These are phyloP conservation scores for Paraconiothyrium brasiliense DNA, from an alignment of 2,329 filamentous ascomycete species.

Conservation along the genomic window DNA sequence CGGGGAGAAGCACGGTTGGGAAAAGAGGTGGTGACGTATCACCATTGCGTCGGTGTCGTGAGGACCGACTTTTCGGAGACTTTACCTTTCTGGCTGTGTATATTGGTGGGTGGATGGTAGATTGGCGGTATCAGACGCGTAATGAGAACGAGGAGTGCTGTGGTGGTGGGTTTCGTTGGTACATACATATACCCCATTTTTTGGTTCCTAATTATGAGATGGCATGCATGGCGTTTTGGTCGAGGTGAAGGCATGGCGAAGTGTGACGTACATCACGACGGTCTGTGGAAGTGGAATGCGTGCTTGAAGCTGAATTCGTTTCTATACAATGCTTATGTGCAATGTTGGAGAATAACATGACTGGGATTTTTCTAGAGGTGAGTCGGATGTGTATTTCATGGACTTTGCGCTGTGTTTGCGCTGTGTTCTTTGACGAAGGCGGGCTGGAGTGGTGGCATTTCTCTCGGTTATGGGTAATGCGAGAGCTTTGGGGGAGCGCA, in stretches of 20 bases:
- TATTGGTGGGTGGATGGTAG: neutral
- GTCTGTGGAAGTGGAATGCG: neutral
- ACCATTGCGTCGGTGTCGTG: neutral
- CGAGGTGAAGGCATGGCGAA: no score
- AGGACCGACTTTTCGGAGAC: neutral
- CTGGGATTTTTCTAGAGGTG: no score
- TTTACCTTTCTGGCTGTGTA: neutral
- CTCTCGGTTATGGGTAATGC: no score
- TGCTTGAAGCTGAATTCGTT: no score
- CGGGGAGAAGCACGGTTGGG: neutral
- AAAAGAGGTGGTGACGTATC: neutral
- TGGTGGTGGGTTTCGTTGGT: neutral
- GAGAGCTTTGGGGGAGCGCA: no score
- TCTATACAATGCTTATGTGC: no score
- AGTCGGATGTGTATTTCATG: no score
- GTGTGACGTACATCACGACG: no score
- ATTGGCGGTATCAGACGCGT: neutral
- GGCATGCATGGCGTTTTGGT: neutral
- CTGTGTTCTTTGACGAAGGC: no score
- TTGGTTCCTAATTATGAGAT: neutral
- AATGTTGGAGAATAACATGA: no score
- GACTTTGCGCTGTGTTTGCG: no score
- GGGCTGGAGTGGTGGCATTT: neutral
- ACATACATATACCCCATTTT: constrained; percentile 6
- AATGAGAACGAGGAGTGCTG: neutral